These are phyloP conservation scores for Pichia paraexigua DNA, from an alignment of 805 yeast species.

Conservation along the genomic window DNA sequence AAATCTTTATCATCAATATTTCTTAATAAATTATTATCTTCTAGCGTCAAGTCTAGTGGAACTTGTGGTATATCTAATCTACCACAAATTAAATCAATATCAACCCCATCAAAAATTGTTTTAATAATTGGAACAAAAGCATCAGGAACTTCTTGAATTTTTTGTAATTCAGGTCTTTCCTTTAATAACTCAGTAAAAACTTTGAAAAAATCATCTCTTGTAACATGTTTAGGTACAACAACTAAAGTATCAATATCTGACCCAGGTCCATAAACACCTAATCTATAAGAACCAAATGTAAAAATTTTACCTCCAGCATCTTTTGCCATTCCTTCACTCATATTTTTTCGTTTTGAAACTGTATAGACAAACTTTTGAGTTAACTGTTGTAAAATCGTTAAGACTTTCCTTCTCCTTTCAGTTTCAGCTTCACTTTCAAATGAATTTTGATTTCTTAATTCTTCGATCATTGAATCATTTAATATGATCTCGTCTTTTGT, in stretches of 20 bases:
- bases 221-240: conserved; percentile 95
- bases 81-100: conserved; percentile 87
- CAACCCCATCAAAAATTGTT: conserved; percentile 81
- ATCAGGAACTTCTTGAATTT: conserved; percentile 89
- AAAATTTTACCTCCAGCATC: conserved; percentile 99
- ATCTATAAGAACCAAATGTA: conserved; percentile 87
- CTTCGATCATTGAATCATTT: conserved; percentile 71
- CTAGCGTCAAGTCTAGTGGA: conserved; percentile 63
- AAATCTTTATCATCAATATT: conserved; percentile 89
- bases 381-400: conserved; percentile 62
- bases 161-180: conserved; percentile 75
- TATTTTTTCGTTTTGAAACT: conserved; percentile 74
- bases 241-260: conserved; percentile 94
- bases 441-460: conserved; percentile 74
- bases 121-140: conserved; percentile 97
- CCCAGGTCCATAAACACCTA: conserved; percentile 98
- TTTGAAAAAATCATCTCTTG: conserved; percentile 80
- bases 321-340: conserved; percentile 95
- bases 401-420: conserved; percentile 66
- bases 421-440: conserved; percentile 87
- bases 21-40: conserved; percentile 76
- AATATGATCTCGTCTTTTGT: conserved; percentile 68
- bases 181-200: conserved; percentile 68
- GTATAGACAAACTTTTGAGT: conserved; percentile 74
- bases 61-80: conserved; percentile 76